phyloP scores from a whole-genome alignment of 768 basidiomycete species.

The Mycena vulgaris region DNA sequence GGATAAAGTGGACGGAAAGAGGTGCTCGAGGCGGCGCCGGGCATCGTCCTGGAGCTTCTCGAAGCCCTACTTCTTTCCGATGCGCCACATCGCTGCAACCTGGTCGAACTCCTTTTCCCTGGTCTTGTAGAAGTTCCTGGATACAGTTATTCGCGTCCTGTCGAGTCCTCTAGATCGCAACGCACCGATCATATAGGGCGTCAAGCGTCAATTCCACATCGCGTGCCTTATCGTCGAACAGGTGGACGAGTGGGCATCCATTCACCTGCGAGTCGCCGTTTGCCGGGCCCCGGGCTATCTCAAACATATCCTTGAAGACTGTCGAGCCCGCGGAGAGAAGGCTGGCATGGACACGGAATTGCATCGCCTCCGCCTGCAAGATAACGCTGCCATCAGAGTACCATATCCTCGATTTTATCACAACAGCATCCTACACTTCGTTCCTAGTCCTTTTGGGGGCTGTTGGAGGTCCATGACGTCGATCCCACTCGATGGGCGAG shows the following conservation, averaged over 20 bases:
- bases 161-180: too few species aligned
- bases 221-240: conserved; percentile 9
- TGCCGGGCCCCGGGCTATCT: neutral
- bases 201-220: conserved; percentile 8
- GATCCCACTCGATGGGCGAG: too few species aligned
- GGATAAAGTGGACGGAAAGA: neutral
- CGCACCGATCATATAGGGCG: conserved; percentile 17
- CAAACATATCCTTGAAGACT: conserved; percentile 24
- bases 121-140: conserved; percentile 4
- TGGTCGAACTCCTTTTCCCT: neutral
- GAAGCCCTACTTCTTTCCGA: conserved; percentile 12
- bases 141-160: too few species aligned
- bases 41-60: conserved; percentile 14
- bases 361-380: neutral
- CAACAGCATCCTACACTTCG: neutral
- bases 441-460: neutral
- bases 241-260: conserved; percentile 4
- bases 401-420: neutral
- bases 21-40: neutral
- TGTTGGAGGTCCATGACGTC: neutral
- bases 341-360: conserved; percentile 20
- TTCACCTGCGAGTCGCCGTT: neutral
- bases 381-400: conserved; percentile 1
- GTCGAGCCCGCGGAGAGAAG: conserved; percentile 6
- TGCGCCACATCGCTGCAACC: conserved; percentile 20